Percentiles rank a stretch among this genome's conserved stretches.
These are phyloP conservation scores for Tetrapisispora taiwanensis DNA, from an alignment of 805 yeast genomes.

Conservation along the genomic window DNA sequence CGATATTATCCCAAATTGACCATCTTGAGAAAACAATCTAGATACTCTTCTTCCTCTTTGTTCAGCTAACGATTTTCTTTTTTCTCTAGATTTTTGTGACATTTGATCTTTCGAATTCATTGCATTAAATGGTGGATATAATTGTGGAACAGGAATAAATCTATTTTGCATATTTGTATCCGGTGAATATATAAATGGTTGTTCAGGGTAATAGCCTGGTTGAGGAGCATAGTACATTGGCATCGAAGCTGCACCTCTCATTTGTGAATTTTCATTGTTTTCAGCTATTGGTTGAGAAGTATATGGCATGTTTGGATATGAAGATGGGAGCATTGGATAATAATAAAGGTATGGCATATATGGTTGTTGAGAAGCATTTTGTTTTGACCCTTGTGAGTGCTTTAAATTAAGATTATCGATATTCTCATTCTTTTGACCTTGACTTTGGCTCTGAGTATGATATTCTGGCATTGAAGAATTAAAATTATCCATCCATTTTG, in stretches of 20 bases:
- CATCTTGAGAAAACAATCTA: constrained; percentile 18
- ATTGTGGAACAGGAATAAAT: constrained; percentile 21
- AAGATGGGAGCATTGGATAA: constrained; percentile 16
- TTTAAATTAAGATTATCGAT: not conserved
- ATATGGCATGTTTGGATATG: constrained; percentile 15
- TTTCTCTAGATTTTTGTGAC: constrained; percentile 10
- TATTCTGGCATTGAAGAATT: constrained; percentile 13
- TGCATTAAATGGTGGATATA: constrained; percentile 9
- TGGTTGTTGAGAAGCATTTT: constrained; percentile 7
- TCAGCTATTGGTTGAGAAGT: constrained; percentile 11
- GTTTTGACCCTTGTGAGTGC: not conserved
- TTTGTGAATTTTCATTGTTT: constrained; percentile 3
- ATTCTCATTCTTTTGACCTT: no score
- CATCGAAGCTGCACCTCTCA: not conserved
- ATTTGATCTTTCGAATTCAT: not conserved
- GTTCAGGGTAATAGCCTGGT: constrained; percentile 14
- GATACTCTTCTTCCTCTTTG: constrained; percentile 27
- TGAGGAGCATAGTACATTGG: constrained; percentile 1
- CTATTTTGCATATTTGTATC: constrained; percentile 7
- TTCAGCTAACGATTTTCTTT: constrained; percentile 16
- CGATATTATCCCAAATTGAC: constrained; percentile 16
- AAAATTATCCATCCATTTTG: constrained; percentile 27
- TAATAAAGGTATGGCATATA: constrained; percentile 21
- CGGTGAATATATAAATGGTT: constrained; percentile 20
- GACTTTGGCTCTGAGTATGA: not conserved